These are phyloP conservation scores for Pestalotiopsis sp. DNA, from an alignment of 2,329 filamentous ascomycete species.

Conservation along the genomic window DNA sequence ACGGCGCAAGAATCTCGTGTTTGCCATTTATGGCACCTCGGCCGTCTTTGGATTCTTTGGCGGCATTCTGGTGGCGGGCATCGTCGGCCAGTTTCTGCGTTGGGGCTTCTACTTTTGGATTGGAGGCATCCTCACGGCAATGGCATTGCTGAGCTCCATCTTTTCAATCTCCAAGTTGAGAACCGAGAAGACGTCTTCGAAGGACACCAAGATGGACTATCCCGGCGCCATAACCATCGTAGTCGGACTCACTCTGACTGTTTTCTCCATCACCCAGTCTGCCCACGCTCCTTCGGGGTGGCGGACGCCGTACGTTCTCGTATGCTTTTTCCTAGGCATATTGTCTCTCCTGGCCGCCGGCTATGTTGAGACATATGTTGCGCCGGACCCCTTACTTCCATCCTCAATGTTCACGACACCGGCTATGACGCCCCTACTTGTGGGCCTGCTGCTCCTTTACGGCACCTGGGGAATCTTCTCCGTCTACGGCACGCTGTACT, in stretches of 20 bases:
- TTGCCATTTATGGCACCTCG: conserved; percentile 58
- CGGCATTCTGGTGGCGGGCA: conserved; percentile 67
- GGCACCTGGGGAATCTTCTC: not conserved
- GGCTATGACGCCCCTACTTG: not conserved
- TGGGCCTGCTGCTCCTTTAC: not conserved
- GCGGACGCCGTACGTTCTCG: conserved; percentile 71
- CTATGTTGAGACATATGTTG: conserved; percentile 74
- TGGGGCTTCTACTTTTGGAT: conserved; percentile 75
- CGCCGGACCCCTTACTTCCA: conserved; percentile 69
- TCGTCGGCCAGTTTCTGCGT: conserved; percentile 57
- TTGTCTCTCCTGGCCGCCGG: conserved; percentile 61
- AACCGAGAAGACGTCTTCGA: conserved; percentile 11
- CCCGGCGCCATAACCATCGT: conserved; percentile 63
- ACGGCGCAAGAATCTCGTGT: conserved; percentile 68
- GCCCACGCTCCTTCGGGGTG: conserved; percentile 70
- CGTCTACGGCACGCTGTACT: not conserved
- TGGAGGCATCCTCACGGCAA: conserved; percentile 44
- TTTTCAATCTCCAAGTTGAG: conserved; percentile 27
- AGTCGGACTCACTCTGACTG: conserved; percentile 67
- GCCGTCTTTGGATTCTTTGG: conserved; percentile 58
- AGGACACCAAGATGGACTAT: conserved; percentile 68
- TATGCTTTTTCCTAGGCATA: conserved; percentile 65
- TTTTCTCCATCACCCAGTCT: conserved; percentile 76
- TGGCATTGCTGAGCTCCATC: conserved; percentile 21
- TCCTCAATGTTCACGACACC: conserved; percentile 25